Conservation (phyloP, 2,329 filamentous ascomycete genomes). For the Monilinia vaccinii-corymbosi region DNA sequence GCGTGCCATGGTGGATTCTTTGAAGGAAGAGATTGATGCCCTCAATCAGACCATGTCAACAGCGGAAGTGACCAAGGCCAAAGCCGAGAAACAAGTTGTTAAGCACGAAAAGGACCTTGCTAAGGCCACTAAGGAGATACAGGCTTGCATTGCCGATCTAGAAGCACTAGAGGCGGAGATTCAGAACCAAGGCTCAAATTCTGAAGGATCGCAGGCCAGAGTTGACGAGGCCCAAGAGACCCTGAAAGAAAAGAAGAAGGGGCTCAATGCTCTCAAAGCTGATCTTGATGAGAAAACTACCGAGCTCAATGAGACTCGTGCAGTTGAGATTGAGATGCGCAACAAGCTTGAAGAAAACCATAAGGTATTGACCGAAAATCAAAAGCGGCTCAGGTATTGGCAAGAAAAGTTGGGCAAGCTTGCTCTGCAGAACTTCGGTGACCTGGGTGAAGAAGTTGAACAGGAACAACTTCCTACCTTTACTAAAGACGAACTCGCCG, state of each 20-base stretch:
- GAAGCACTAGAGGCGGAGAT: conserved; percentile 73
- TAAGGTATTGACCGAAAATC: conserved; percentile 77
- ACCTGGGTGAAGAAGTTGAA: conserved; percentile 48
- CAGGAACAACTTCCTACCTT: conserved; percentile 64
- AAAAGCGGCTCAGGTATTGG: conserved; percentile 79
- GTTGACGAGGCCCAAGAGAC: conserved; percentile 78
- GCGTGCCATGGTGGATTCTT: conserved; percentile 78
- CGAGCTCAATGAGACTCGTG: conserved; percentile 81
- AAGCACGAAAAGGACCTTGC: conserved; percentile 80
- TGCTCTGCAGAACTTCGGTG: conserved; percentile 68
- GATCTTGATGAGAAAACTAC: conserved; percentile 79
- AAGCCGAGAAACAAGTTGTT: conserved; percentile 82
- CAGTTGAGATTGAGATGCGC: conserved; percentile 92
- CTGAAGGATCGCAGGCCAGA: conserved; percentile 60
- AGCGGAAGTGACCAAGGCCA: conserved; percentile 79
- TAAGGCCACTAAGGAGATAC: conserved; percentile 72
- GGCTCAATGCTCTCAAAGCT: conserved; percentile 68
- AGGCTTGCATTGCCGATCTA: conserved; percentile 60
- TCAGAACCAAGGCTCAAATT: conserved; percentile 64
- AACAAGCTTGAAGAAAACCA: conserved; percentile 97
- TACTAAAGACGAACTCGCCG: conserved; percentile 60
- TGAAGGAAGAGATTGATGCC: conserved; percentile 77
- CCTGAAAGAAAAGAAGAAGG: conserved; percentile 68
- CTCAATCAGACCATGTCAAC: conserved; percentile 75
- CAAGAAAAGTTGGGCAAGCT: conserved; percentile 83